Base-by-base conservation (phyloP, 2,329 filamentous ascomycete species). In the Fusarium denticulatum region DNA sequence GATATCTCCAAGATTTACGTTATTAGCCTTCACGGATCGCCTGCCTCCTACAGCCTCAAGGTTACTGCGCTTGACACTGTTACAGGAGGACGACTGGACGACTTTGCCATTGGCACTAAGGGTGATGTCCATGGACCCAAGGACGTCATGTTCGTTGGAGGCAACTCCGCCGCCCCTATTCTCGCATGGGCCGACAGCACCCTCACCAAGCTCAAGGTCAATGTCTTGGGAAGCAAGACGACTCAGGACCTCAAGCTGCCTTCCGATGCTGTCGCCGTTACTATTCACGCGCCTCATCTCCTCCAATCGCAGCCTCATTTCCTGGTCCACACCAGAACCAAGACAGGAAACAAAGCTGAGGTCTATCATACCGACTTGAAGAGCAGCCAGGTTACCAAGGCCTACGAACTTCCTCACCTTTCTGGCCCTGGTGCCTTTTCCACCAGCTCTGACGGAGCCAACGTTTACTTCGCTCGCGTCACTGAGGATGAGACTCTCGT, bases 391-490 rank as follows among this genome's bases (percentile, higher is more conserved):
- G 88, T 96, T 34, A 88, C 87, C n/a, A 94, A 94, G 80, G 92
- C 92, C 2, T 97, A 97, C 80, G 90, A 92, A 34, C 86, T 98
- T 18, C 93, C 95, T 1, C 89, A 90, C 59, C 81, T 95, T 26
- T 82, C 88, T 30, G 94, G 93, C 2, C 86, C 85, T 45, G 95
- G 94, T 30, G 90, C 92, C 2, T 94, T 98, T 79, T 93, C 95
- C 0, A 92, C 90, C 1, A 96, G 92, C 82, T 93, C 91, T 5
- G 88, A 90, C 45, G 93, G 92, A 67, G 91, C 93, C 26, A 95
- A 96, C 77, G 92, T 97, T 13, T 98, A 94, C 84, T 97, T 98
- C 80, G 95, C 93, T 5, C 91, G 95, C 67, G 87, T 96, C 69
- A 95, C 94, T 0, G 86, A 91, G 39, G 90, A 92, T 14, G 94